phyloP scores from a whole-genome alignment of 768 basidiomycete genomes.

The Leccinum ochraceum region DNA sequence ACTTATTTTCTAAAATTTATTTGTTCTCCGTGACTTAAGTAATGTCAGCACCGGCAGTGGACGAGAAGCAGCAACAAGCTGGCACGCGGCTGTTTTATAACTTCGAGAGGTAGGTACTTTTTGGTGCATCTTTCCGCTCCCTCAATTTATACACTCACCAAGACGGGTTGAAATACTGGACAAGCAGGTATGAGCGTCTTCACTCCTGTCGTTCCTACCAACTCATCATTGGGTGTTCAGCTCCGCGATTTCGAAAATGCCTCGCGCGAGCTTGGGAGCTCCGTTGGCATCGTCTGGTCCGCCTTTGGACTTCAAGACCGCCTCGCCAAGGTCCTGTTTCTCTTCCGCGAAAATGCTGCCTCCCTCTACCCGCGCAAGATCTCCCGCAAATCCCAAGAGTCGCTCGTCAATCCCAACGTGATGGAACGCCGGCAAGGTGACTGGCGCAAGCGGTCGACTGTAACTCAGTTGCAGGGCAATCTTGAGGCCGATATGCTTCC shows the following conservation, averaged over 20 bases:
- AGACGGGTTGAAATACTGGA: conserved; percentile 51
- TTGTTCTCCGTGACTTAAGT: neutral
- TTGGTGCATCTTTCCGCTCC: neutral
- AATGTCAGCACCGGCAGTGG: conserved; percentile 37
- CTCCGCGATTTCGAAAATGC: conserved; percentile 54
- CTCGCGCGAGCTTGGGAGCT: too few relatives aligned
- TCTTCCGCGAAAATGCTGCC: conserved; percentile 56
- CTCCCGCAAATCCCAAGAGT: conserved; percentile 36
- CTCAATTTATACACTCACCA: neutral
- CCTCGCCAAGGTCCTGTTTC: conserved; percentile 47
- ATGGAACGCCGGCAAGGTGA: conserved; percentile 28
- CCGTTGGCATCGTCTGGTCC: too few relatives aligned
- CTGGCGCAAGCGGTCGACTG: conserved; percentile 38
- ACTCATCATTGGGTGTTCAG: conserved; percentile 24
- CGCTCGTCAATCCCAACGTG: conserved; percentile 33
- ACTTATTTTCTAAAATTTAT: too few relatives aligned
- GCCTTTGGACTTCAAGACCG: conserved; percentile 49
- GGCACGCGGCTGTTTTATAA: conserved; percentile 45
- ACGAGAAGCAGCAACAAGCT: conserved; percentile 49
- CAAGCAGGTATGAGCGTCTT: conserved; percentile 41
- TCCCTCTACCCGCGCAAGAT: conserved; percentile 51
- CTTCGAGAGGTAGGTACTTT: conserved; percentile 42
- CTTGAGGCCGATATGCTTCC: conserved; percentile 50
- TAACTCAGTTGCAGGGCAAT: conserved; percentile 36
- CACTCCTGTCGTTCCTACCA: neutral